Evolutionary conservation across 163 green algal genomes (phyloP).

Genomic region (Scenedesmus sp.): DNA sequence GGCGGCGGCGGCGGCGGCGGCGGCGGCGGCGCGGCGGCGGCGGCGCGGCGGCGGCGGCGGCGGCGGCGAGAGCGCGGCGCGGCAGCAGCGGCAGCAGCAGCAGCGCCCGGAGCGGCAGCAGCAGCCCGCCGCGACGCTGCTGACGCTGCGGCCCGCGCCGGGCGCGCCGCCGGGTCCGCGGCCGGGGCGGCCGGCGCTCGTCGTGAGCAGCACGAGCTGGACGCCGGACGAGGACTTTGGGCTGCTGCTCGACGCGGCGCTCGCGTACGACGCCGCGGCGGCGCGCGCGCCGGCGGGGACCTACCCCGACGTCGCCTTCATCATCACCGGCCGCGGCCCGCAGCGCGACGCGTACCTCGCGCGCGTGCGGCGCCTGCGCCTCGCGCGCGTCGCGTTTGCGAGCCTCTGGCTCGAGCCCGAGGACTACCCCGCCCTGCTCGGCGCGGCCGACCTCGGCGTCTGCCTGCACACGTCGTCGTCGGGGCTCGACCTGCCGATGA

Average conservation of each 20-base stretch:
- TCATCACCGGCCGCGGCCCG: constrained; percentile 90
- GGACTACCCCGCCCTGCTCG: constrained; percentile 94
- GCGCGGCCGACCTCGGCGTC: constrained; percentile 93
- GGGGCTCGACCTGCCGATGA: constrained; percentile 98
- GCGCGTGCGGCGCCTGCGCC: constrained; percentile 61
- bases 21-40: background rate
- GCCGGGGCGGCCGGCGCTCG: constrained; percentile 75
- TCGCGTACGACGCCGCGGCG: constrained; percentile 73
- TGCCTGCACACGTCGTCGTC: constrained; percentile 92
- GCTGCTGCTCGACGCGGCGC: constrained; percentile 85
- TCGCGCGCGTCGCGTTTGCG: constrained; percentile 82
- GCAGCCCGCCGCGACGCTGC: background rate
- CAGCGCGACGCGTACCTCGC: constrained; percentile 73
- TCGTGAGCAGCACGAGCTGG: constrained; percentile 97
- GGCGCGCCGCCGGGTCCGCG: background rate
- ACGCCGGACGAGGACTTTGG: constrained; percentile 98
- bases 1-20: background rate
- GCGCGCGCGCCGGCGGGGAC: constrained; percentile 32
- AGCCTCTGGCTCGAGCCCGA: constrained; percentile 88
- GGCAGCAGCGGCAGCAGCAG: constrained; percentile 30
- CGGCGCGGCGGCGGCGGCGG: too few relatives aligned
- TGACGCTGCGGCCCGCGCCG: constrained; percentile 3
- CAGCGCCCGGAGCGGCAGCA: background rate
- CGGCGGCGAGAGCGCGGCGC: too few relatives aligned
- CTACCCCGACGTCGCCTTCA: constrained; percentile 74